Percentiles rank a stretch among this genome's conserved stretches.
These are phyloP conservation scores for Apophysomyces trapeziformis DNA, from an alignment of 371 early-diverging fungal species.

Conservation along the genomic window DNA sequence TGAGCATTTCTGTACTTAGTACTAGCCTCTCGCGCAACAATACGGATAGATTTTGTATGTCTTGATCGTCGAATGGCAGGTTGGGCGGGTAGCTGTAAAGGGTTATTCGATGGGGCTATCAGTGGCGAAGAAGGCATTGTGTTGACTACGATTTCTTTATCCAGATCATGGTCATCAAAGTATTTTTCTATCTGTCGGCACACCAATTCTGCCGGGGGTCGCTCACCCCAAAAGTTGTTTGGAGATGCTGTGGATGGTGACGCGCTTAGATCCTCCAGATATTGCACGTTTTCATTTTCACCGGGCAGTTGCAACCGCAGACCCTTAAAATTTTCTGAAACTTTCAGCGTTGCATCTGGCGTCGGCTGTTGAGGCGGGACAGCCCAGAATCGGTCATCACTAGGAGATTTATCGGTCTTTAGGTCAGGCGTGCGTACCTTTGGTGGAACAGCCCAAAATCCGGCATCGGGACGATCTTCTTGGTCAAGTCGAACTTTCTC, in stretches of 20 bases:
- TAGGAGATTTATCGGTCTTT: slow-evolving; percentile 8
- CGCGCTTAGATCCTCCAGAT: not conserved
- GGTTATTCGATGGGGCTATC: not conserved
- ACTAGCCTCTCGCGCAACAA: slow-evolving; percentile 61
- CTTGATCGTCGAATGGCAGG: slow-evolving; percentile 10
- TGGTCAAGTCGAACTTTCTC: slow-evolving; percentile 7
- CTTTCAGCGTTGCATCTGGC: not conserved
- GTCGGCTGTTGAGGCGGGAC: slow-evolving; percentile 20
- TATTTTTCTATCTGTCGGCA: slow-evolving; percentile 71
- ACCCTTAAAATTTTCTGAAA: slow-evolving; percentile 3
- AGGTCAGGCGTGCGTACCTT: slow-evolving; percentile 15
- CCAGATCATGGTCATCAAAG: slow-evolving; percentile 77
- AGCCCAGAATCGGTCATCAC: slow-evolving; percentile 26
- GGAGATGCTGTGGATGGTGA: not conserved
- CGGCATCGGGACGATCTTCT: slow-evolving; percentile 13
- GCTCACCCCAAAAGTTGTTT: slow-evolving; percentile 63
- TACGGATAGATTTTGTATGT: slow-evolving; percentile 54
- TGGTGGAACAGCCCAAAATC: slow-evolving; percentile 39
- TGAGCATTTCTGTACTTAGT: slow-evolving; percentile 32
- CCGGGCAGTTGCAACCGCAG: not conserved
- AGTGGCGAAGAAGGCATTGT: slow-evolving; percentile 16
- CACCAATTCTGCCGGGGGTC: slow-evolving; percentile 78
- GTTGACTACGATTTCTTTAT: slow-evolving; percentile 66
- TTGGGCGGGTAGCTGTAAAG: slow-evolving; percentile 5
- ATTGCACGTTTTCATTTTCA: slow-evolving; percentile 6